Percentiles rank a stretch among this genome's conserved stretches.
phyloP scores from a whole-genome alignment of 2,329 filamentous ascomycete genomes.

The Arthroderma sp. region DNA sequence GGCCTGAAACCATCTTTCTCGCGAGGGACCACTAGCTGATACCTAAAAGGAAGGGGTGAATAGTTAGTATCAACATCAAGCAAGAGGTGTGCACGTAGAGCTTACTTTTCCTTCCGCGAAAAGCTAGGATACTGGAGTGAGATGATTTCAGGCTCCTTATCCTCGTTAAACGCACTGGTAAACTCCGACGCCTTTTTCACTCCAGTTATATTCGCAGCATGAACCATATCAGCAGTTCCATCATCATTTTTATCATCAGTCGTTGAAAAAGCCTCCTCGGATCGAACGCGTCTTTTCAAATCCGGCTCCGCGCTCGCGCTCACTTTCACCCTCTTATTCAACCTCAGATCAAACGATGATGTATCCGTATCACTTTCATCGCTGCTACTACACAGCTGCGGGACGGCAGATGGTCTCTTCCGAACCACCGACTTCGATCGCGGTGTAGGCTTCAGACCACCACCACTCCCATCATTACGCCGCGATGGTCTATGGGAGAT shows the following conservation, averaged over 20 bases:
- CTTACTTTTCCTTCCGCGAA: conserved; percentile 52
- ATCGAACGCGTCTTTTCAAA: conserved; percentile 31
- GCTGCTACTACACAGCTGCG: conserved; percentile 28
- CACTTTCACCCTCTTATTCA: conserved; percentile 30
- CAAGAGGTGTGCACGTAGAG: not conserved
- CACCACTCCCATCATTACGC: not conserved
- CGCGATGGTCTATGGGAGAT: not conserved
- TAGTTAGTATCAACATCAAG: not conserved
- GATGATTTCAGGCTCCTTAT: conserved; percentile 37
- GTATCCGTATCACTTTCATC: conserved; percentile 30
- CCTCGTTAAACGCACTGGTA: conserved; percentile 36
- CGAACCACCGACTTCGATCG: conserved; percentile 15
- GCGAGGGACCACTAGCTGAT: conserved; percentile 63
- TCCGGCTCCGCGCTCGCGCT: conserved; percentile 32
- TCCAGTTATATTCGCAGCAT: conserved; percentile 35
- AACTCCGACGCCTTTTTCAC: conserved; percentile 35
- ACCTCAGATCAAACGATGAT: conserved; percentile 22
- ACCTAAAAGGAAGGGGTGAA: conserved; percentile 29
- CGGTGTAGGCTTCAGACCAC: not conserved
- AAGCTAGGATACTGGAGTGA: conserved; percentile 74
- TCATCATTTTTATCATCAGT: conserved; percentile 26
- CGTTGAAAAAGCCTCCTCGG: conserved; percentile 32
- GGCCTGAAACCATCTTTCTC: conserved; percentile 61
- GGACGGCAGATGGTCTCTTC: conserved; percentile 27
- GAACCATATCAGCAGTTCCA: conserved; percentile 31